Percentiles rank a stretch among this genome's conserved stretches.
These are phyloP conservation scores for Amaranthus palmeri DNA, from an alignment of 148 eudicot genomes.

Conservation along the genomic window DNA sequence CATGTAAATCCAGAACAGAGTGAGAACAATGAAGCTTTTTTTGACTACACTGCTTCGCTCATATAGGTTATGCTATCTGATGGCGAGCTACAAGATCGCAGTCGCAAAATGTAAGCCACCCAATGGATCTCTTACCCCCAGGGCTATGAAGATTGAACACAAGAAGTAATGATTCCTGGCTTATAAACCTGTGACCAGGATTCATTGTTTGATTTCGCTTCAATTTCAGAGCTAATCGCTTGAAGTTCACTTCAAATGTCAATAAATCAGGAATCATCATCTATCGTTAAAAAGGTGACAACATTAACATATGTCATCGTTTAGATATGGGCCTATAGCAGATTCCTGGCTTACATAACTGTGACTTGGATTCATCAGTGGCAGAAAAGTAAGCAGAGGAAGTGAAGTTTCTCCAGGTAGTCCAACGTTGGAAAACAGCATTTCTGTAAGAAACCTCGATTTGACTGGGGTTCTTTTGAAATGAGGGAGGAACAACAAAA, in stretches of 20 bases:
- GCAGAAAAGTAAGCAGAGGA: neutral
- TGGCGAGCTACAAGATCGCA: neutral
- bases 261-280: neutral
- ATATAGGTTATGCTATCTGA: neutral
- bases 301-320: neutral
- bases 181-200: neutral
- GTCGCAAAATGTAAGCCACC: neutral
- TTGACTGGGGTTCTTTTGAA: neutral
- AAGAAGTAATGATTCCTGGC: neutral
- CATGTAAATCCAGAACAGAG: no score
- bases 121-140: neutral
- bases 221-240: neutral
- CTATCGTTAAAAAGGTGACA: neutral
- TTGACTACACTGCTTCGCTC: neutral
- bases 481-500: neutral
- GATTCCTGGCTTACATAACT: neutral
- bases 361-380: neutral
- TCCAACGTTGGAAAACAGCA: neutral
- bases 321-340: neutral
- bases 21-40: neutral
- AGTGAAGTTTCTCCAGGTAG: neutral
- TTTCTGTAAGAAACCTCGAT: neutral
- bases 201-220: neutral
- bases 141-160: neutral
- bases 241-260: neutral